Evolutionary conservation across 148 eudicot genomes (phyloP).

Genomic region (Rhododendron ovatum): DNA sequence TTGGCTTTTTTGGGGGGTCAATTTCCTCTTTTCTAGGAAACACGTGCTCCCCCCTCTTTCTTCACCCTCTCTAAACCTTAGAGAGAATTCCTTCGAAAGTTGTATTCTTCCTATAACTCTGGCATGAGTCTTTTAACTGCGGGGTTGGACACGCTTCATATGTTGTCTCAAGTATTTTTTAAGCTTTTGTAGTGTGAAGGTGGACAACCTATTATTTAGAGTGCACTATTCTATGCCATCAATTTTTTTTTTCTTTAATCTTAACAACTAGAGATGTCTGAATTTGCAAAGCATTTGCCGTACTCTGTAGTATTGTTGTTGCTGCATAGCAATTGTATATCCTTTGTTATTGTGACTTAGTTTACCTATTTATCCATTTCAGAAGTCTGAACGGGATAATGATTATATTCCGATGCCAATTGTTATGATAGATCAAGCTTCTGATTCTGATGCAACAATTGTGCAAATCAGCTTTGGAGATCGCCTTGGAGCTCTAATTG

Average conservation of each 20-base stretch:
- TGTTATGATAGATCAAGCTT: conserved; percentile 81
- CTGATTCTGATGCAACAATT: conserved; percentile 72
- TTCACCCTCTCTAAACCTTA: background rate
- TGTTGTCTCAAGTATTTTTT: background rate
- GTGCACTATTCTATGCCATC: background rate
- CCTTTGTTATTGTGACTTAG: background rate
- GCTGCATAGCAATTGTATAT: background rate
- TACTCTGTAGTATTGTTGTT: background rate
- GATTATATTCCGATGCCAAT: conserved; percentile 78
- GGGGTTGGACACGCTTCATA: background rate
- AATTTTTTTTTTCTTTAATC: background rate
- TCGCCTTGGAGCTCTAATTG: conserved; percentile 94
- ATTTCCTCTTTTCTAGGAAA: background rate
- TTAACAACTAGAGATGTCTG: background rate
- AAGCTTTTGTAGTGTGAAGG: background rate
- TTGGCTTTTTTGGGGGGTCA: background rate
- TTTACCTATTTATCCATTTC: conserved; percentile 14
- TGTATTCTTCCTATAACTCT: background rate
- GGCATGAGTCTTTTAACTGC: background rate
- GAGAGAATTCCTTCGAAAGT: background rate
- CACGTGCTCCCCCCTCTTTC: background rate
- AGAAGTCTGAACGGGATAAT: conserved; percentile 52
- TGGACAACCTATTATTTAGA: background rate
- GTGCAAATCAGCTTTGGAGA: conserved; percentile 97
- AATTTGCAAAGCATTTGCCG: background rate